Evolutionary conservation across 768 basidiomycete species (phyloP), one percentile per base, ranked within the genome.

Genomic region (Sporobolomyces phaffii): DNA sequence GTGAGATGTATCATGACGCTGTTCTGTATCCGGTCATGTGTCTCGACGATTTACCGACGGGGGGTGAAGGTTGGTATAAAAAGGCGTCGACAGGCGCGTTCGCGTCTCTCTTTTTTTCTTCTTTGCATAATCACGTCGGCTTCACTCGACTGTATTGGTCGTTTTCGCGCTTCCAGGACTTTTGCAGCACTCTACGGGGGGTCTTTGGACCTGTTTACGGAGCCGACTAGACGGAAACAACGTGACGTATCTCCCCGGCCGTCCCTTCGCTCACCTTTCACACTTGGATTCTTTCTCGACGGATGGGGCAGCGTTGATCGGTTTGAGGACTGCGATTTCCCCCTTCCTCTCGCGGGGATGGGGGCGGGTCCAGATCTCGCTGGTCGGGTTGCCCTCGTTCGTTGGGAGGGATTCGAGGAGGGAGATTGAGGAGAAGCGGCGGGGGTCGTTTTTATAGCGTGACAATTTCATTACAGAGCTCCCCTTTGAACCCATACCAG

Each of bases 311-410:
- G 54, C 33, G 11, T 15, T n/a, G 28, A 31, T 54, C 38, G 52
- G 38, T 56, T 56, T 56, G 54, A 56, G 54, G 54, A 56, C 54
- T n/a, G n/a, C n/a, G n/a, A n/a, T n/a, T n/a, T n/a, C n/a, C n/a
- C n/a, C n/a, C n/a, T n/a, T n/a, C n/a, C n/a, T n/a, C n/a, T n/a
- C n/a, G n/a, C n/a, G n/a, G n/a, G n/a, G n/a, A n/a, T n/a, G n/a
- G n/a, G n/a, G n/a, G n/a, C 33, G 24, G n/a, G 15, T 4, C 5
- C n/a, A 40, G 52, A 54, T 54, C 54, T 57, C 54, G 40, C 54
- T 57, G 40, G 34, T 6, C 17, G 14, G 26, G 41, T 5, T 24
- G 24, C 5, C 14, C 38, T 43, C 54, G 36, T 40, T 29, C 15
- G 41, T 26, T 31, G 54, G 38, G 17, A 28, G 54, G 18, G 26